These are phyloP conservation scores for Phtheirospermum japonicum DNA, from an alignment of 257 asterid species.

Conservation along the genomic window DNA sequence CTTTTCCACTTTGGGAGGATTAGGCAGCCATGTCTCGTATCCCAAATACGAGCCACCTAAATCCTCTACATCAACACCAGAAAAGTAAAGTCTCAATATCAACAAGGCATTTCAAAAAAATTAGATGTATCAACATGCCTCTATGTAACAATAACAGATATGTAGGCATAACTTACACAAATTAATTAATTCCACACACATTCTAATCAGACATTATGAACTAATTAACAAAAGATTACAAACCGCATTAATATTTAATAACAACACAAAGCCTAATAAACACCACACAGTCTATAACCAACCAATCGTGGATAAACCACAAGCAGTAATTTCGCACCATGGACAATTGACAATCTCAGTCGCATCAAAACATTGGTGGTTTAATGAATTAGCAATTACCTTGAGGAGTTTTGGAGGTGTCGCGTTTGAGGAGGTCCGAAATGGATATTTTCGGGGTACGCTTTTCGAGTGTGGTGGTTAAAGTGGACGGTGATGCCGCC, in stretches of 20 bases:
- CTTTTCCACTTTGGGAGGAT: constrained; percentile 75
- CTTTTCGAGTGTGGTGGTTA: constrained; percentile 30
- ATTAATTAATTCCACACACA: background rate
- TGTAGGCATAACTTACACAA: background rate
- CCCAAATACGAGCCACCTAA: constrained; percentile 61
- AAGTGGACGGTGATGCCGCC: constrained; percentile 25
- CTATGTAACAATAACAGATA: background rate
- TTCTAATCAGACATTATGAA: background rate
- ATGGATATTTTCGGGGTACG: constrained; percentile 40
- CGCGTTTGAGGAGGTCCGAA: constrained; percentile 72
- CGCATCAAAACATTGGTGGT: background rate
- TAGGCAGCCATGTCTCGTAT: constrained; percentile 78
- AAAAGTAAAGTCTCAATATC: background rate
- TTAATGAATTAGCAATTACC: constrained; percentile 28
- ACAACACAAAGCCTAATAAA: background rate
- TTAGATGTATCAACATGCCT: background rate
- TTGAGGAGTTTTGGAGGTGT: constrained; percentile 27
- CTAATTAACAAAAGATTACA: background rate
- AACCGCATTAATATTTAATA: background rate
- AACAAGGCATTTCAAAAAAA: constrained; percentile 1
- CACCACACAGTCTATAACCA: background rate
- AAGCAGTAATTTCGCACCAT: background rate
- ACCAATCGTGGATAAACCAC: background rate
- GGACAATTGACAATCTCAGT: background rate
- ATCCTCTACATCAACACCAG: constrained; percentile 36